phyloP scores from a whole-genome alignment of 202 grass and related monocot genomes.

The Musa balbisiana region DNA sequence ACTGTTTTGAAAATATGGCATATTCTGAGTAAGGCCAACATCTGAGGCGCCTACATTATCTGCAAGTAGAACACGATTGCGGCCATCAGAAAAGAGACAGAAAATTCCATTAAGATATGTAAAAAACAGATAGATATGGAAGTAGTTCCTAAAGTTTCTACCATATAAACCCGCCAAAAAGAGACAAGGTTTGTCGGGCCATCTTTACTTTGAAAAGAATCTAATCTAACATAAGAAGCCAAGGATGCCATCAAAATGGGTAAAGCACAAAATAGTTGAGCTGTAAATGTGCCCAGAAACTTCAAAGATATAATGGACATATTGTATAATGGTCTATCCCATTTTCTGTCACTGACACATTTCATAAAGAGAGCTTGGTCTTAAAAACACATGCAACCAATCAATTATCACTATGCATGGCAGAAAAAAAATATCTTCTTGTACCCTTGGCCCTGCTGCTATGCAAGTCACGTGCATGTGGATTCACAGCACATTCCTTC shows the following conservation, averaged over 20 bases:
- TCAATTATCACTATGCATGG: background rate
- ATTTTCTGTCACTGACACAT: background rate
- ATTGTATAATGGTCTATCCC: background rate
- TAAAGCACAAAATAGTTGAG: background rate
- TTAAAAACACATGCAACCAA: too few relatives aligned
- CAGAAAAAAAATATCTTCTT: background rate
- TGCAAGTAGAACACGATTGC: conserved; percentile 25
- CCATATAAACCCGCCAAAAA: background rate
- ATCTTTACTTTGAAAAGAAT: background rate
- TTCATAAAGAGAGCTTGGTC: background rate
- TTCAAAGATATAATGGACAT: background rate
- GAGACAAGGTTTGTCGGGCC: background rate
- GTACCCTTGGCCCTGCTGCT: background rate
- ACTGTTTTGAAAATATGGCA: conserved; percentile 38
- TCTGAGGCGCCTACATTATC: conserved; percentile 42
- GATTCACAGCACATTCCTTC: background rate
- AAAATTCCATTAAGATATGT: background rate
- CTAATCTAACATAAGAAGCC: background rate
- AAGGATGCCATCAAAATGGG: background rate
- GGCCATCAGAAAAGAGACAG: background rate
- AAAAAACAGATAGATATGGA: background rate
- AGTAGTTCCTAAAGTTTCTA: background rate
- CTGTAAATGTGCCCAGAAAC: background rate
- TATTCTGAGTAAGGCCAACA: conserved; percentile 37
- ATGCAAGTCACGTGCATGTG: background rate